These are phyloP conservation scores for Aspergillus avenaceus DNA, from an alignment of 495 filamentous ascomycete species.

Conservation along the genomic window DNA sequence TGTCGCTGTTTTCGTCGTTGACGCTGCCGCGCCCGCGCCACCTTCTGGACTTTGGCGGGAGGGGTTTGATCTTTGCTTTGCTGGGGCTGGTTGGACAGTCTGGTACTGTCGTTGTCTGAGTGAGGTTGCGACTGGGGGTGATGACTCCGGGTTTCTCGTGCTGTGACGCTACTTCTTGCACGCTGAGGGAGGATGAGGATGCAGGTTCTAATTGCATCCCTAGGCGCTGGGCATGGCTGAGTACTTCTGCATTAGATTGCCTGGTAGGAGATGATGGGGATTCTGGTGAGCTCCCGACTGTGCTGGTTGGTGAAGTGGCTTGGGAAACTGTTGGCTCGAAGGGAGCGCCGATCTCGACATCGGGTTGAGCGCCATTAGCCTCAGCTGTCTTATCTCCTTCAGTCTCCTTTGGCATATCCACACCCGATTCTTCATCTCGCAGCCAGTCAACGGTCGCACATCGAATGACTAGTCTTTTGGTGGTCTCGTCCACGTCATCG, in stretches of 20 bases:
- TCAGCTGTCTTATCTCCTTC: slow-evolving; percentile 5
- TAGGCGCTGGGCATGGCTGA: slow-evolving; percentile 29
- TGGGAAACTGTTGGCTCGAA: slow-evolving; percentile 18
- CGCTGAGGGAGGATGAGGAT: slow-evolving; percentile 54
- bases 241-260: slow-evolving; percentile 11
- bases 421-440: slow-evolving; percentile 25
- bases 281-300: slow-evolving; percentile 24
- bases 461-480: slow-evolving; percentile 73
- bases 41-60: slow-evolving; percentile 42
- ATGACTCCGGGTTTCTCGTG: slow-evolving; percentile 82
- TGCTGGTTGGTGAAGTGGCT: slow-evolving; percentile 44
- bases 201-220: slow-evolving; percentile 47
- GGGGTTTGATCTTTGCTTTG: slow-evolving; percentile 37
- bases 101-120: background rate
- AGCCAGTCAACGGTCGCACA: slow-evolving; percentile 86
- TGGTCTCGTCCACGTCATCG: slow-evolving; percentile 86
- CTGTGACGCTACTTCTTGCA: slow-evolving; percentile 73
- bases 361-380: slow-evolving; percentile 13
- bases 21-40: slow-evolving; percentile 36
- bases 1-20: slow-evolving; percentile 26
- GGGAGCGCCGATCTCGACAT: slow-evolving; percentile 21
- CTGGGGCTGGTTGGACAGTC: slow-evolving; percentile 18
- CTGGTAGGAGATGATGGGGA: slow-evolving; percentile 27
- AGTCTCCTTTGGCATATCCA: background rate
- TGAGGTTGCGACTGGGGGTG: slow-evolving; percentile 66